Evolutionary conservation across 352 stramenopile species (phyloP).

Genomic region (Globisporangium middletonii): DNA sequence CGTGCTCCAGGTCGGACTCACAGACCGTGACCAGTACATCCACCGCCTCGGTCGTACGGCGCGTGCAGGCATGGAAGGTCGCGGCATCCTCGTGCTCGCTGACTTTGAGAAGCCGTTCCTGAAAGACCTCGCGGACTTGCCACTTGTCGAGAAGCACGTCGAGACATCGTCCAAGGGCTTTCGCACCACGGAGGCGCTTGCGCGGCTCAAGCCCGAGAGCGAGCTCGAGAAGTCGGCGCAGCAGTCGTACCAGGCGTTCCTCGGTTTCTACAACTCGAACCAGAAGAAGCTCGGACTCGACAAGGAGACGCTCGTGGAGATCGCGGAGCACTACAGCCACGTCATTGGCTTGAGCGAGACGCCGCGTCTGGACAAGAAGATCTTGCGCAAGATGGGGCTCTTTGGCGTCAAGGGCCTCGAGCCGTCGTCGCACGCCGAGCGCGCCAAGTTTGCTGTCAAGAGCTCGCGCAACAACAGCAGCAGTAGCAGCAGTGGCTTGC

Average conservation of each 20-base stretch:
- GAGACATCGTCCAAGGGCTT: background rate
- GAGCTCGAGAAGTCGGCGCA: slow-evolving; percentile 75
- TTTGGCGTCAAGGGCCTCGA: slow-evolving; percentile 71
- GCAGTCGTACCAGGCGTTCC: slow-evolving; percentile 92
- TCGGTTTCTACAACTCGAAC: slow-evolving; percentile 92
- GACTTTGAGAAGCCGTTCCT: slow-evolving; percentile 81
- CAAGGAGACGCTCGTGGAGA: slow-evolving; percentile 57
- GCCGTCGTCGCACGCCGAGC: slow-evolving; percentile 10
- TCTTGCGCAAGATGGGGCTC: slow-evolving; percentile 87
- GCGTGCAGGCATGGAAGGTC: slow-evolving; percentile 81
- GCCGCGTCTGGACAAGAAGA: slow-evolving; percentile 82
- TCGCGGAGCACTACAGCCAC: slow-evolving; percentile 65
- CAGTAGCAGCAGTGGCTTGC: background rate
- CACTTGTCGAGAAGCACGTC: slow-evolving; percentile 22
- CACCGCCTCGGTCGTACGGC: slow-evolving; percentile 94
- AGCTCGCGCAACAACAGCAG: slow-evolving; percentile 2
- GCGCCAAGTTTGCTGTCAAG: slow-evolving; percentile 13
- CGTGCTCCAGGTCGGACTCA: slow-evolving; percentile 82
- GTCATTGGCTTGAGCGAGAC: slow-evolving; percentile 60
- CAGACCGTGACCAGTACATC: slow-evolving; percentile 92
- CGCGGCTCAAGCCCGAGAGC: slow-evolving; percentile 30
- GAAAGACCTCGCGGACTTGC: slow-evolving; percentile 63
- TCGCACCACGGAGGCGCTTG: slow-evolving; percentile 13
- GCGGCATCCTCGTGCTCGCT: slow-evolving; percentile 75
- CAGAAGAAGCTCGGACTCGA: slow-evolving; percentile 30